A percentile compares a stretch with the other conserved stretches of the same genome.
Conservation (phyloP, 1,284 basidiomycete species). For the Cutaneotrichosporon curvatum region DNA sequence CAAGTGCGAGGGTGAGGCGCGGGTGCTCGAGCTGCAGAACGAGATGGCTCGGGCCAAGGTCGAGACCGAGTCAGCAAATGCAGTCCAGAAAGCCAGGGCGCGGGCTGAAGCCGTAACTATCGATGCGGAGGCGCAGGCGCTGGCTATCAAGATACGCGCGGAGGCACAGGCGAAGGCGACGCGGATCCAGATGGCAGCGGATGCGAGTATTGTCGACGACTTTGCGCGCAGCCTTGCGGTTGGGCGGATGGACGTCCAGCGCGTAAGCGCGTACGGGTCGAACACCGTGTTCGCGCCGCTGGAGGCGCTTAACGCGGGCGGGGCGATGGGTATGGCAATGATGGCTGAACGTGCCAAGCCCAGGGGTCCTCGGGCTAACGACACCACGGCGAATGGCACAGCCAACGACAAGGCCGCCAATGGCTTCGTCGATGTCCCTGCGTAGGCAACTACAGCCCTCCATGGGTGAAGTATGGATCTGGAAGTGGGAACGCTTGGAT, state of each 20-base stretch:
- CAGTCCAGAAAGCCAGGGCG: conserved; percentile 3
- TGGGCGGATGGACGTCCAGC: conserved; percentile 14
- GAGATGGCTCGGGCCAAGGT: conserved; percentile 9
- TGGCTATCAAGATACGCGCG: conserved; percentile 9
- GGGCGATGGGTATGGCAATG: conserved; percentile 13
- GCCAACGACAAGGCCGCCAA: no score
- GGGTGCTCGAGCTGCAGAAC: conserved; percentile 15
- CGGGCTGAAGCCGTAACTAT: conserved; percentile 7
- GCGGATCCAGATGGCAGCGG: conserved; percentile 6
- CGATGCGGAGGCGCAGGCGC: conserved; percentile 12
- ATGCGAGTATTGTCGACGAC: conserved; percentile 11
- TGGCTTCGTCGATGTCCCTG: no score
- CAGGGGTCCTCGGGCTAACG: no score
- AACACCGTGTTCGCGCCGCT: conserved; percentile 12
- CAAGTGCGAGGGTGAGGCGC: conserved; percentile 14
- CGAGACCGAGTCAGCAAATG: conserved; percentile 10
- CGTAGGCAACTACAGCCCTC: no score
- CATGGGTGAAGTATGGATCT: no score
- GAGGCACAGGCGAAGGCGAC: conserved; percentile 10
- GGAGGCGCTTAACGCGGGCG: conserved; percentile 8
- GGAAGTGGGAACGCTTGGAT: no score
- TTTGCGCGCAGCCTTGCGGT: conserved; percentile 11
- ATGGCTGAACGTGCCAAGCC: no score
- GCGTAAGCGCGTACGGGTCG: conserved; percentile 8
- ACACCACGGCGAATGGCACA: no score